Evolutionary conservation across 495 filamentous ascomycete species (phyloP).

Genomic region (Aspergillus baeticus): DNA sequence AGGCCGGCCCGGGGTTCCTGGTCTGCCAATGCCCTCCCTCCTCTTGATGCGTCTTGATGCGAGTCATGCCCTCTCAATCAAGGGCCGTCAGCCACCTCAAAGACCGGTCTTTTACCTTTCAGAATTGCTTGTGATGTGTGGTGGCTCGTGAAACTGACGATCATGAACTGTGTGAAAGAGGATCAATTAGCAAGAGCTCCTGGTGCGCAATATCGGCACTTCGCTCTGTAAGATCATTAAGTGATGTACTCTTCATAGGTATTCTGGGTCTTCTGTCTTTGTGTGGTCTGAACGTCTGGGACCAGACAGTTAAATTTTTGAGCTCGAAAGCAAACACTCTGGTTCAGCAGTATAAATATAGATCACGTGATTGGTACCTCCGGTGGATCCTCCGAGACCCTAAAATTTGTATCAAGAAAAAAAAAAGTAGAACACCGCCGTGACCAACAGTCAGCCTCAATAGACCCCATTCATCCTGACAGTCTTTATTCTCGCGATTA

Average conservation of each 20-base stretch:
- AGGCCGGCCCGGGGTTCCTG: background rate
- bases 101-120: background rate
- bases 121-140: background rate
- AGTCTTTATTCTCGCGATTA: background rate
- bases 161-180: background rate
- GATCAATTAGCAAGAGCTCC: no score
- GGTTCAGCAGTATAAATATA: background rate
- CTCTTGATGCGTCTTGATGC: background rate
- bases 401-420: constrained; percentile 30
- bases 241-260: no score
- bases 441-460: constrained; percentile 24
- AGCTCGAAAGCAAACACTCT: background rate
- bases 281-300: no score
- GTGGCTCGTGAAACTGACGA: background rate
- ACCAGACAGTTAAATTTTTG: no score
- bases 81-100: background rate
- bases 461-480: constrained; percentile 9
- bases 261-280: no score
- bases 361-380: constrained; percentile 16
- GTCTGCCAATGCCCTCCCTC: background rate
- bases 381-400: constrained; percentile 23
- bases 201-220: no score
- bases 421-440: constrained; percentile 18
- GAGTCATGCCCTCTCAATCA: background rate
- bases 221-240: no score